Evolutionary conservation across 2,329 filamentous ascomycete species (phyloP).

Genomic region (Colletotrichum tropicale): DNA sequence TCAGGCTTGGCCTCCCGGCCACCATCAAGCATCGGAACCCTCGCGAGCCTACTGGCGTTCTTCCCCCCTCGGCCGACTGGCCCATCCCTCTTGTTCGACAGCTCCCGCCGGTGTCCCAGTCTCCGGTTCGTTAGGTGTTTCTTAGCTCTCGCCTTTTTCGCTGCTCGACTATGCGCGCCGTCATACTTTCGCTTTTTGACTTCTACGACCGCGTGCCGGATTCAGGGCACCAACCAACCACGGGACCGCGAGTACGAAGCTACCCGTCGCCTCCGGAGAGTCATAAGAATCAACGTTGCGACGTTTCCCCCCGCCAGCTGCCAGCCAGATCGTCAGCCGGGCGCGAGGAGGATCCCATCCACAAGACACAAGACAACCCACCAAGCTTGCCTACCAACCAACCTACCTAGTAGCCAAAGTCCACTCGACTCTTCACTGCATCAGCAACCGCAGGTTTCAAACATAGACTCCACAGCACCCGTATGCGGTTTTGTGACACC

Average conservation of each 20-base stretch:
- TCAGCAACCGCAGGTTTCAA: conserved; percentile 20
- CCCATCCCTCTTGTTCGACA: not conserved
- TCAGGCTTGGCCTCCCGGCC: conserved; percentile 1
- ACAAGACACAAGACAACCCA: not conserved
- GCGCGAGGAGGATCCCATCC: conserved; percentile 6
- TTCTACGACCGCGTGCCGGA: conserved; percentile 12
- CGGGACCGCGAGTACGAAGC: conserved; percentile 8
- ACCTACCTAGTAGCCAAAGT: not conserved
- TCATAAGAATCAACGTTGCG: not conserved
- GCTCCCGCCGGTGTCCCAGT: conserved; percentile 2
- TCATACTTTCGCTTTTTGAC: conserved; percentile 19
- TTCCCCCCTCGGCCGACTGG: not conserved
- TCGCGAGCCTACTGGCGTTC: not conserved
- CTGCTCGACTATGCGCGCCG: conserved; percentile 16
- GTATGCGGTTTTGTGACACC: conserved; percentile 35
- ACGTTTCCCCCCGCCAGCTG: not conserved
- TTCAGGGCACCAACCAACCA: conserved; percentile 9
- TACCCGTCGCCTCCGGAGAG: conserved; percentile 11
- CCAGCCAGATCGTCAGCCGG: not conserved
- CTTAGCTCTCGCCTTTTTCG: not conserved
- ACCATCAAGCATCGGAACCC: conserved; percentile 10
- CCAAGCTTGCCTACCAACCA: not conserved
- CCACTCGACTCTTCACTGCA: conserved; percentile 14
- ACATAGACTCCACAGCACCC: conserved; percentile 13
- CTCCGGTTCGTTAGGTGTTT: not conserved